Conservation (phyloP, 2,329 filamentous ascomycete genomes). For the Chaetomiaceae sp. region DNA sequence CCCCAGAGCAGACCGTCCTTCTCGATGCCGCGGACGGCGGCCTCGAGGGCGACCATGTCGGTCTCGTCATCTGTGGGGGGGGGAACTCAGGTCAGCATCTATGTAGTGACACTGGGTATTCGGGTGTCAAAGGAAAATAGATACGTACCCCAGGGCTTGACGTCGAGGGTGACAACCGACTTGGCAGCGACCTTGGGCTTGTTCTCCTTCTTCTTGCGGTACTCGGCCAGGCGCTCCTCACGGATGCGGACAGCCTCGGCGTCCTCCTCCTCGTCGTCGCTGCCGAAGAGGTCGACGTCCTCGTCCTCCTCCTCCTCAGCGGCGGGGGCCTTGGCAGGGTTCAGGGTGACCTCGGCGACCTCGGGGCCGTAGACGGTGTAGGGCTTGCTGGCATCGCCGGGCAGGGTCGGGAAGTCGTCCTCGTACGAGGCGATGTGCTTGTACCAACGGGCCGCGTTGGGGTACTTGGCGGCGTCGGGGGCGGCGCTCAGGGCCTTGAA, state of each 20-base stretch:
- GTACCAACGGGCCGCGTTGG: conserved; percentile 95
- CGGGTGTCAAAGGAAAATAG: neutral
- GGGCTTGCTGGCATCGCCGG: conserved; percentile 84
- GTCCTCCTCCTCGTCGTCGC: conserved; percentile 91
- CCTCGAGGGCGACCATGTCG: conserved; percentile 78
- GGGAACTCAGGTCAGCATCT: conserved; percentile 22
- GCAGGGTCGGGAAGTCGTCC: conserved; percentile 84
- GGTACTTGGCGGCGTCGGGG: conserved; percentile 82
- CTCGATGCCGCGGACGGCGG: conserved; percentile 74
- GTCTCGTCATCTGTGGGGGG: conserved; percentile 74
- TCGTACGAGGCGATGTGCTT: conserved; percentile 95
- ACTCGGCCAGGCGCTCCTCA: conserved; percentile 86
- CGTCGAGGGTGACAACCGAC: conserved; percentile 90
- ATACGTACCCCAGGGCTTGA: conserved; percentile 96
- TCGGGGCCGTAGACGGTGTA: conserved; percentile 92
- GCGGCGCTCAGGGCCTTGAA: conserved; percentile 81
- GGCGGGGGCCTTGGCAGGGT: conserved; percentile 78
- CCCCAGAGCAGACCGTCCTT: conserved; percentile 96
- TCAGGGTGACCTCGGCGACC: conserved; percentile 67
- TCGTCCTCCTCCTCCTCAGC: conserved; percentile 72
- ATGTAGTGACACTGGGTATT: neutral
- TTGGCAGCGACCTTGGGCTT: conserved; percentile 92
- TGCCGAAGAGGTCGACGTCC: conserved; percentile 89
- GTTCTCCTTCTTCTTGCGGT: conserved; percentile 93
- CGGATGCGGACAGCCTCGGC: conserved; percentile 77